Percentiles rank a stretch among this genome's conserved stretches.
Evolutionary conservation across 2,329 filamentous ascomycete genomes (phyloP).

Genomic region (Ceratocystis colombiana): DNA sequence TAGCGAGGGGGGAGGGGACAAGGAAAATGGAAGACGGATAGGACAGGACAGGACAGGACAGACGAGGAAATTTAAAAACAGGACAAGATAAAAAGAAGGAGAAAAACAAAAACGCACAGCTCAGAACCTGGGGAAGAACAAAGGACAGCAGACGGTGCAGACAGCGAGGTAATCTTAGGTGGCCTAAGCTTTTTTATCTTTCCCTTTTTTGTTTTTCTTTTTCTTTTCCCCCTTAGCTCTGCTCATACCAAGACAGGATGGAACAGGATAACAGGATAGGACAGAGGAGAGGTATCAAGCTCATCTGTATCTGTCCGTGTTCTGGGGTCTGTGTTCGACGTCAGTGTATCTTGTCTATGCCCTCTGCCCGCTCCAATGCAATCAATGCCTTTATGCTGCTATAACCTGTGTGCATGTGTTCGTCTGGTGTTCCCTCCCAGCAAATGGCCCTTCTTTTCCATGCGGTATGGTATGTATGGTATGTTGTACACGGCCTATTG

Average conservation of each 20-base stretch:
- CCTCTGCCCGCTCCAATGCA: not conserved
- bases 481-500: not conserved
- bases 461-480: not conserved
- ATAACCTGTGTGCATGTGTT: not conserved
- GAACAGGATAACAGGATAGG: not conserved
- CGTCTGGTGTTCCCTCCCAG: not conserved
- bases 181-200: conserved; percentile 9
- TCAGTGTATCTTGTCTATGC: conserved; percentile 4
- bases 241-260: not conserved
- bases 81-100: conserved; percentile 1
- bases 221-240: not conserved
- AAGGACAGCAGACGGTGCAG: not conserved
- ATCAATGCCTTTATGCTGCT: not conserved
- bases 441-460: too few species aligned
- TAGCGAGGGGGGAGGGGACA: not conserved
- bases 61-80: not conserved
- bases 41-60: not conserved
- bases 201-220: not conserved
- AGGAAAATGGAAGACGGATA: not conserved
- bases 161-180: not conserved
- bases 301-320: conserved; percentile 1
- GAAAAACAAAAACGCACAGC: conserved; percentile 8
- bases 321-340: not conserved
- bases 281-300: not conserved
- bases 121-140: conserved; percentile 14